A percentile compares a stretch with the other conserved stretches of the same genome.
Evolutionary conservation across 192 early-diverging fungal species (phyloP).

Genomic region (Linnemannia hyalina): DNA sequence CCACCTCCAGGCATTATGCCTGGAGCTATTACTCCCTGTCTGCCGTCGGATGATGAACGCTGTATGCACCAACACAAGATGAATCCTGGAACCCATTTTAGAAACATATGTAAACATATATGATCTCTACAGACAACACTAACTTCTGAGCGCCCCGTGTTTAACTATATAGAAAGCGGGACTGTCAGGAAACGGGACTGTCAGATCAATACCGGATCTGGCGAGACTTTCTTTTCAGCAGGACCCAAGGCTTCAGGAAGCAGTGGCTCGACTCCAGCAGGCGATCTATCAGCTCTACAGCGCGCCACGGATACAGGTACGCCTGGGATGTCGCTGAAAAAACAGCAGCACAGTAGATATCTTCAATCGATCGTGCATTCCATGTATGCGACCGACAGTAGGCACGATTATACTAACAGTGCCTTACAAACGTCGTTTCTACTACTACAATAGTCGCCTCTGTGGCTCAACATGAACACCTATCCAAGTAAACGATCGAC

Average conservation of each 20-base stretch:
- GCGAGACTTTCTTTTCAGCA: conserved; percentile 61
- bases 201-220: conserved; percentile 56
- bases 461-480: conserved; percentile 56
- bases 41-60: conserved; percentile 46
- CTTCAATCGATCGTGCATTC: not conserved
- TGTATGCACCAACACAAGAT: not conserved
- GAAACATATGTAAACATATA: not conserved
- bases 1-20: conserved; percentile 64
- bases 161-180: conserved; percentile 50
- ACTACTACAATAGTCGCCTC: conserved; percentile 38
- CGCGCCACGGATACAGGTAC: conserved; percentile 70
- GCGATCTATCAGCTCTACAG: conserved; percentile 63
- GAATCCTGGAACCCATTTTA: no score
- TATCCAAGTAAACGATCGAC: conserved; percentile 39
- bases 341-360: not conserved
- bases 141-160: not conserved
- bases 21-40: conserved; percentile 56
- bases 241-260: conserved; percentile 60
- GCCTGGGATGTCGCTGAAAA: not conserved
- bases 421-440: not conserved
- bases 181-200: conserved; percentile 28
- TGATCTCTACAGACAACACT: not conserved
- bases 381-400: not conserved
- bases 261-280: conserved; percentile 61
- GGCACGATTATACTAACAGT: not conserved